Evolutionary conservation across 371 early-diverging fungal species (phyloP).

Genomic region (Mortierella sp.): DNA sequence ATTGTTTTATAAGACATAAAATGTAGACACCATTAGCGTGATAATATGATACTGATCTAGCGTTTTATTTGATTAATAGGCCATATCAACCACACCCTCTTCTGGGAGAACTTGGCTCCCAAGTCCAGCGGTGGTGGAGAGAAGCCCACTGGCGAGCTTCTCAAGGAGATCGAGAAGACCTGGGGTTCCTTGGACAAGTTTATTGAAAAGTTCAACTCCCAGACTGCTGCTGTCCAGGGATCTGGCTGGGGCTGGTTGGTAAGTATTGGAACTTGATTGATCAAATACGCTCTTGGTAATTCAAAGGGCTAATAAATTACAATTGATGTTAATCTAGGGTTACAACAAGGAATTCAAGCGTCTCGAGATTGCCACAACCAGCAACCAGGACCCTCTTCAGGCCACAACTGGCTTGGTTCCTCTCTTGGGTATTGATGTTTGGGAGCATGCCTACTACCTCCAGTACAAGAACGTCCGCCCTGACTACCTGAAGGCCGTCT

Average conservation of each 20-base stretch:
- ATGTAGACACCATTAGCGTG: background rate
- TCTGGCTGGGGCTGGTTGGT: slow-evolving; percentile 99
- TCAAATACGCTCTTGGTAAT: background rate
- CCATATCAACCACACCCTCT: slow-evolving; percentile 97
- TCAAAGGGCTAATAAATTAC: background rate
- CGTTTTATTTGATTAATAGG: slow-evolving; percentile 60
- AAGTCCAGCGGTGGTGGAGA: slow-evolving; percentile 84
- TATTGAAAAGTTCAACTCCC: slow-evolving; percentile 81
- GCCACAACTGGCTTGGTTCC: slow-evolving; percentile 75
- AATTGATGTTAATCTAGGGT: slow-evolving; percentile 61
- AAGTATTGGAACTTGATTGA: slow-evolving; percentile 28
- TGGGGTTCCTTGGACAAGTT: slow-evolving; percentile 94
- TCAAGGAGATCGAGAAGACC: slow-evolving; percentile 81
- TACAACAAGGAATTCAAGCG: slow-evolving; percentile 84
- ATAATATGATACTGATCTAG: no score
- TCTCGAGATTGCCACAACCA: slow-evolving; percentile 89
- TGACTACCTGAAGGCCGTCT: slow-evolving; percentile 95
- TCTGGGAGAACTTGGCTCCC: slow-evolving; percentile 96
- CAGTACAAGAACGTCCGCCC: slow-evolving; percentile 98
- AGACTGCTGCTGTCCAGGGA: slow-evolving; percentile 93
- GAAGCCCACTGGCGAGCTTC: slow-evolving; percentile 72
- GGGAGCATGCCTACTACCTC: slow-evolving; percentile 99
- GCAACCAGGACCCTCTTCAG: slow-evolving; percentile 94
- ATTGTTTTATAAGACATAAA: background rate
- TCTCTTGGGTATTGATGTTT: slow-evolving; percentile 96